A percentile compares a stretch with the other conserved stretches of the same genome.
phyloP scores from a whole-genome alignment of 73 alveolate species.

The Tetrahymena thermophila region DNA sequence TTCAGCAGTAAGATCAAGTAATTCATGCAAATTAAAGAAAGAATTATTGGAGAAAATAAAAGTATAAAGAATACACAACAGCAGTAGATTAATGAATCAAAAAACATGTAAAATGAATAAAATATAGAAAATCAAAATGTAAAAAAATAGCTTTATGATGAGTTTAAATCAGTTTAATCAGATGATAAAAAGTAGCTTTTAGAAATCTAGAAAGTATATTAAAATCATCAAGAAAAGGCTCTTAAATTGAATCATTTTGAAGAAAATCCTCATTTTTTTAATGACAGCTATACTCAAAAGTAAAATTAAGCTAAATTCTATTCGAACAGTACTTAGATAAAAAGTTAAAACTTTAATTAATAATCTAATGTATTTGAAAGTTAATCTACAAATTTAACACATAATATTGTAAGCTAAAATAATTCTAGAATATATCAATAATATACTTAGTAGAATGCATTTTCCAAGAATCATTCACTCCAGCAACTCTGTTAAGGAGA shows the following conservation, averaged over 20 bases:
- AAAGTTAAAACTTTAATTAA: not conserved
- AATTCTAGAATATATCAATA: not conserved
- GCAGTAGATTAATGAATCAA: not conserved
- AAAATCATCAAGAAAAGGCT: not conserved
- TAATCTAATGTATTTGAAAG: not conserved
- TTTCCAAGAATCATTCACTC: not conserved
- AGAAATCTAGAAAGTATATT: not conserved
- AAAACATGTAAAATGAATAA: not conserved
- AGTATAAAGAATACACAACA: not conserved
- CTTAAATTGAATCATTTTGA: not conserved
- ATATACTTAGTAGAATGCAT: not conserved
- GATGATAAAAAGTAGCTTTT: not conserved
- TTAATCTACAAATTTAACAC: not conserved
- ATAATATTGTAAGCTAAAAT: not conserved
- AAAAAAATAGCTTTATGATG: not conserved
- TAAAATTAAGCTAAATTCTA: too few relatives aligned
- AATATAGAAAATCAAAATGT: not conserved
- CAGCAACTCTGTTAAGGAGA: not conserved
- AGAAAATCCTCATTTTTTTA: not conserved
- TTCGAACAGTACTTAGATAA: too few relatives aligned
- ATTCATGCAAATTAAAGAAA: not conserved
- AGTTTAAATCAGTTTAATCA: not conserved
- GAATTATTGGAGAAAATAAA: not conserved
- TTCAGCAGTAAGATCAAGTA: not conserved
- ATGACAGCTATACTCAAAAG: not conserved